Evolutionary conservation across 352 stramenopile species (phyloP), one percentile per base, ranked within the genome.

Genomic region (Globisporangium mamillatum): DNA sequence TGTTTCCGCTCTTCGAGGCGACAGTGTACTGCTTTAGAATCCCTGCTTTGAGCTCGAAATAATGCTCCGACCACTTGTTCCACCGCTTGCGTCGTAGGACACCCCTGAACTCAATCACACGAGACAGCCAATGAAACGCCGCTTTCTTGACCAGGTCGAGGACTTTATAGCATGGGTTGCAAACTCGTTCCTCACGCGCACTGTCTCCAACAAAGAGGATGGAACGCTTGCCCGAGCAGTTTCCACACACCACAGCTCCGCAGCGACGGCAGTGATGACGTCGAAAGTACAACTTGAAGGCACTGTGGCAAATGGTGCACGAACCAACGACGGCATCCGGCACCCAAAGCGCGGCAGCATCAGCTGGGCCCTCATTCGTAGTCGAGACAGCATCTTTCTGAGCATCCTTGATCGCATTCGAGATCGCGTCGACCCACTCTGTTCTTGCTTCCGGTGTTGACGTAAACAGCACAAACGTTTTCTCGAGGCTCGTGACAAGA

Each of bases 11-110:
- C 18, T 74, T 71, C 22, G 81, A 89, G 10, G 83, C 71, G 4
- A 92, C n/a, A 20, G 80, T 89, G 58, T 89, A 95, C 65, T 95
- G 88, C 65, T 89, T 91, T 18, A 95, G 60, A 4, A 93, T 75
- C 10, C 86, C 86, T 8, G 79, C 79, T 22, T 88, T 85, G 54
- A 95, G 78, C 36, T 94, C 88, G 41, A 81, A 95, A 59, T 91
- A 94, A 66, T 92, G 81, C 60, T 95, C 88, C 12, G 60, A 84
- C 86, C 88, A 95, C 77, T 93, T 93, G 74, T 90, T 82, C 56
- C 74, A 79, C 0, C 84, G 77, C 66, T 89, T 86, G 67, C 87
- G 87, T 10, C 87, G 85, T 8, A 95, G 68, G 1, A 92, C 74
- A 9, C 82, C 86, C 10, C 81, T 79, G 62, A 90, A 93, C 58